phyloP scores from a whole-genome alignment of 2,329 filamentous ascomycete genomes.

The Paecilomyces dactylethromorphus region DNA sequence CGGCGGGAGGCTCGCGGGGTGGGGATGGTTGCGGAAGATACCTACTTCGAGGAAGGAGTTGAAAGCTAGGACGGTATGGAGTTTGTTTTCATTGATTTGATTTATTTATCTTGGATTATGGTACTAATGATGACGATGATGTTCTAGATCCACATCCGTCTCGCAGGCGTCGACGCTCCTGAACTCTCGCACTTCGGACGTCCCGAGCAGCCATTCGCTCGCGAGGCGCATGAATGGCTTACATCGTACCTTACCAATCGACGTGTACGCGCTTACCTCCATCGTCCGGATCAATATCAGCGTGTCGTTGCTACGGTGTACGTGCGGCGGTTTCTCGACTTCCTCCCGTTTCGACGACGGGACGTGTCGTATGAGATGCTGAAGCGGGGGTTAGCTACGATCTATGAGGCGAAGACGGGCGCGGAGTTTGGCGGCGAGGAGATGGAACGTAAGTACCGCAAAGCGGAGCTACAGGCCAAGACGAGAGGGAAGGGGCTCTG shows the following conservation, averaged over 20 bases:
- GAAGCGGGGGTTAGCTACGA: slow-evolving; percentile 73
- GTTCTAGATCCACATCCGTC: slow-evolving; percentile 66
- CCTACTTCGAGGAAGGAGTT: slow-evolving; percentile 63
- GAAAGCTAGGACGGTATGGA: slow-evolving; percentile 67
- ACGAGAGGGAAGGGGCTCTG: slow-evolving; percentile 65
- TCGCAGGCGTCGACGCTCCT: slow-evolving; percentile 90
- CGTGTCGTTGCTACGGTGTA: slow-evolving; percentile 82
- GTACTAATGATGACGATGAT: background rate
- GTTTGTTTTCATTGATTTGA: slow-evolving; percentile 3
- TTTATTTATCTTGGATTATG: background rate
- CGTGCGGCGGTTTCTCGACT: slow-evolving; percentile 50
- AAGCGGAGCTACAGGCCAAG: slow-evolving; percentile 53
- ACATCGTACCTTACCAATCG: slow-evolving; percentile 62
- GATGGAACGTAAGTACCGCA: slow-evolving; percentile 39
- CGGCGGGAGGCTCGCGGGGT: slow-evolving; percentile 77
- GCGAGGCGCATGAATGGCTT: slow-evolving; percentile 80
- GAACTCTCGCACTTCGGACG: slow-evolving; percentile 89
- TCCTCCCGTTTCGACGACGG: slow-evolving; percentile 49
- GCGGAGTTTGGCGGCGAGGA: slow-evolving; percentile 76
- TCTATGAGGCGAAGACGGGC: slow-evolving; percentile 88
- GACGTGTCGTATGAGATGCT: slow-evolving; percentile 92
- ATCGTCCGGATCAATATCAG: slow-evolving; percentile 84
- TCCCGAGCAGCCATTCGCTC: slow-evolving; percentile 74
- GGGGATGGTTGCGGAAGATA: slow-evolving; percentile 80
- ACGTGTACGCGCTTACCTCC: slow-evolving; percentile 74